Base-by-base conservation (phyloP, 345 rosid genomes). In the Gossypium australe region DNA sequence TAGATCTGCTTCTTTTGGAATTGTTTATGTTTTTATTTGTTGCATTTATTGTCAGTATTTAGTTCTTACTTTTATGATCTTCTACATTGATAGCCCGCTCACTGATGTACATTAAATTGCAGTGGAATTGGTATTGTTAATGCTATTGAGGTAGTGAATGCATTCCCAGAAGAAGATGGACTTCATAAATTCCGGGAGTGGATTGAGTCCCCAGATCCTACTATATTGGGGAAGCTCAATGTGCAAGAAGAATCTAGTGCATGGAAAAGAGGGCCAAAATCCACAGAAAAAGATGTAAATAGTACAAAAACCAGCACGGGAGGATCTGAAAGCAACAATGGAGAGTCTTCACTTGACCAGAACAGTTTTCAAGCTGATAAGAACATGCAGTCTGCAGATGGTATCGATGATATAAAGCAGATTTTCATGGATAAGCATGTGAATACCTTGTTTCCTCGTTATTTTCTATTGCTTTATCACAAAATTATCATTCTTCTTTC, bases 51-150 rank as follows among this genome's bases (percentile, higher is more conserved):
- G n/a, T 48, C 45, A 48, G 2, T 45, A 27, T 49, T 73, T 12
- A 60, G 20, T 24, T 17, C 45, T 8, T 45, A 58, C 25, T 47
- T 61, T 17, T 29, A 71, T 74, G 59, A 20, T 47, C 61, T 12
- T 64, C 17, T 73, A 45, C 55, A 53, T 70, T 67, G 20, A 55
- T 57, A 56, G 71, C 63, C 76, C 71, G 16, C 48, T 47, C 67
- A 57, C 60, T 78, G n/a, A 24, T 43, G 45, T 77, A 62, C 43
- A 48, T 81, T 72, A 64, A 79, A 27, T 27, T 85, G 89, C 84
- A 95, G 99, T 85, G 99, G 99, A 61, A 91, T 95, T 77, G 99
- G 97, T 74, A 93, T 95, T 76, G 99, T 95, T 75, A 95, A 95
- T 84, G 98, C 99, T 61, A 89, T 93, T 72, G 99, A 95, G 86